Conservation (phyloP, 495 filamentous ascomycete genomes). For the Venustampulla echinocandica region DNA sequence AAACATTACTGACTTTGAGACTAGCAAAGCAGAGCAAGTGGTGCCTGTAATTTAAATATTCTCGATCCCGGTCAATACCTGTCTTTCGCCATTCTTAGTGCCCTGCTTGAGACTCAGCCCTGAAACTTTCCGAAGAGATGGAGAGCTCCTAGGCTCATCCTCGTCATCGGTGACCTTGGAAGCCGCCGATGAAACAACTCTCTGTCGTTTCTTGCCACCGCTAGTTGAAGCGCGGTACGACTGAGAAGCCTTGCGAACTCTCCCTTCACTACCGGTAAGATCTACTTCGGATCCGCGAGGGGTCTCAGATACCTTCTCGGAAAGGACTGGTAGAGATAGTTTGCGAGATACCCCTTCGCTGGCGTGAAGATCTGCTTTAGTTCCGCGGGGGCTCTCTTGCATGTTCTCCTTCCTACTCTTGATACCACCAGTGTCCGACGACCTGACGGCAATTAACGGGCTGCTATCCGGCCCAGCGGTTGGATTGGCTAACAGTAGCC, state of each 20-base stretch:
- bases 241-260: slow-evolving; percentile 4
- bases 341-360: background rate
- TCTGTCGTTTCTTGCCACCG: slow-evolving; percentile 29
- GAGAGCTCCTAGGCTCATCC: slow-evolving; percentile 20
- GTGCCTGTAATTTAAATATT: slow-evolving; percentile 6
- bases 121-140: slow-evolving; percentile 16
- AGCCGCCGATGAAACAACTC: slow-evolving; percentile 37
- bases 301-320: too few species aligned
- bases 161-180: slow-evolving; percentile 27
- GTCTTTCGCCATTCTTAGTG: slow-evolving; percentile 9
- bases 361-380: background rate
- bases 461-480: background rate
- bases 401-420: slow-evolving; percentile 18
- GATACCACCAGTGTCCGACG: background rate
- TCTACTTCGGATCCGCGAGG: too few species aligned
- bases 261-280: background rate
- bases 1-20: background rate
- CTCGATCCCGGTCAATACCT: slow-evolving; percentile 16
- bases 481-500: background rate
- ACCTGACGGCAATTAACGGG: background rate
- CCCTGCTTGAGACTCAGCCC: slow-evolving; percentile 5
- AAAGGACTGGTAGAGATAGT: background rate
- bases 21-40: background rate
- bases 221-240: slow-evolving; percentile 3
- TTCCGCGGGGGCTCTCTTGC: background rate